Base-by-base conservation (phyloP, 495 filamentous ascomycete species). In the Trichoderma gamsii region DNA sequence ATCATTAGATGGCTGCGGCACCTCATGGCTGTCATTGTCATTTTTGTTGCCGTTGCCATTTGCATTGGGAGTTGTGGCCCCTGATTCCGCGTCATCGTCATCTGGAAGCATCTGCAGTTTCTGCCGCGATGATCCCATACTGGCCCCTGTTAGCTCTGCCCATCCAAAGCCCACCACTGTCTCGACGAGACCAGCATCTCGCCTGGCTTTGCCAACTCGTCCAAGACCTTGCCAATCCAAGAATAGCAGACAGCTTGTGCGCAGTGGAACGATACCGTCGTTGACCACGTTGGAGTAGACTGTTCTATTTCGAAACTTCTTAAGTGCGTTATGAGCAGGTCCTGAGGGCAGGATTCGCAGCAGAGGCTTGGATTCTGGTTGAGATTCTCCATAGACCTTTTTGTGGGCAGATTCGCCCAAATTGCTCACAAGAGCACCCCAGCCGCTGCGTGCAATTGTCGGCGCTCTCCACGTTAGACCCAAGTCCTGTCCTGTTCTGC, bases 231-330 rank as follows among this genome's bases (percentile, higher is more conserved):
- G 90, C 95, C 95, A 99, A 75, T 99, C 95, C 8, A 99, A 83
- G 72, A 98, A 99, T n/a, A 98, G 81, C 18, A 99, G 81, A 76
- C 93, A 98, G 65, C 96, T 97, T 15, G 95, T 99, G 13, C 96
- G 86, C 46, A 98, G 76, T 2, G 95, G 95, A 8, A 99, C 95
- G 74, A 99, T 97, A 3, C 95, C 95, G 78, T 99, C 95, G 77
- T 99, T 99, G 56, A 99, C 96, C 35, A 98, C 92, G 73, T 99
- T 99, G 1, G 93, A 96, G 75, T 99, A 99, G 1, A 97, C 83
- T 0, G 95, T 99, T 21, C 96, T 83, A 73, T 95, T 96, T 61
- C 92, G 84, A 73, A 98, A 99, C 76, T 89, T 91, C 72, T 88
- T 86, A 65, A 99, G 79, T 0, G 90, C 93, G 49, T 87, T 85